Conservation (phyloP, 352 stramenopile species). For the Pythium sp. region DNA sequence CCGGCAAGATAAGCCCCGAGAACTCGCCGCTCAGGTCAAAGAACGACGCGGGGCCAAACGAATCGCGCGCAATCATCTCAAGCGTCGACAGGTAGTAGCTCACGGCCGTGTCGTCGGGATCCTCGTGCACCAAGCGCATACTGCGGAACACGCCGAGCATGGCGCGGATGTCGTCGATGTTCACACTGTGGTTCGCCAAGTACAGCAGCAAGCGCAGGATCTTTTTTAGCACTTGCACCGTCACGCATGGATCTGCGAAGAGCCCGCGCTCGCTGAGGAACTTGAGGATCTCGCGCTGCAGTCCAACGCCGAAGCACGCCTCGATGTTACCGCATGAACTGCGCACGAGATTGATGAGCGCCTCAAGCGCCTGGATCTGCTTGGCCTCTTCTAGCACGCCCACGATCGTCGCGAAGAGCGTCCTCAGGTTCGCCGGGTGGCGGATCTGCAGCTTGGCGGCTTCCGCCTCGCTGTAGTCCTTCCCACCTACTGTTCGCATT, state of each 20-base stretch:
- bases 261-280: constrained; percentile 72
- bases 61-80: constrained; percentile 84
- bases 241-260: constrained; percentile 57
- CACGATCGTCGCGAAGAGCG: constrained; percentile 64
- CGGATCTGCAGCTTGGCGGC: constrained; percentile 63
- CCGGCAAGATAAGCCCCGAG: constrained; percentile 65
- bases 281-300: constrained; percentile 68
- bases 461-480: constrained; percentile 59
- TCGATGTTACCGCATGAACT: constrained; percentile 79
- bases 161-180: constrained; percentile 72
- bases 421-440: constrained; percentile 54
- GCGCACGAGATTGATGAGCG: constrained; percentile 73
- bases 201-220: constrained; percentile 76
- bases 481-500: constrained; percentile 33
- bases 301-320: constrained; percentile 58
- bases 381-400: constrained; percentile 63
- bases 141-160: constrained; percentile 83
- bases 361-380: constrained; percentile 64
- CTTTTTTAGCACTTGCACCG: constrained; percentile 69
- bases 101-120: constrained; percentile 65
- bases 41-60: constrained; percentile 77
- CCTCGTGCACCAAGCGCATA: constrained; percentile 59
- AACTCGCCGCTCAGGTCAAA: constrained; percentile 81
- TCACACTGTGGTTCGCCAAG: constrained; percentile 74
- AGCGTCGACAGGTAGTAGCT: constrained; percentile 80